These are phyloP conservation scores for Trametes polyzona DNA, from an alignment of 1,284 basidiomycete species.

Conservation along the genomic window DNA sequence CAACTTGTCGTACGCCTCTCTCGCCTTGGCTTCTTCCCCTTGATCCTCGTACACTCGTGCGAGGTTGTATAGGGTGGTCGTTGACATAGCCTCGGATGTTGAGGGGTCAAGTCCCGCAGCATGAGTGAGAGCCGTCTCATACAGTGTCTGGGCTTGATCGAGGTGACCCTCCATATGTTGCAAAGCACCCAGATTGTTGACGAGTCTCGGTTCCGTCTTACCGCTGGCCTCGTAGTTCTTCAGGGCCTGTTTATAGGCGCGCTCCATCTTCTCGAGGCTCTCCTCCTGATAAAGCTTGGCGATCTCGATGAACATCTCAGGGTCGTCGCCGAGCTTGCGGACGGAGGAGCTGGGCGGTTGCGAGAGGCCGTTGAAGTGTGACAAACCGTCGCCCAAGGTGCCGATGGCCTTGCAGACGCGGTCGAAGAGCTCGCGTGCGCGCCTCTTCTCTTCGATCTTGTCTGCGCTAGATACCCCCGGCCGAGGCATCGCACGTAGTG, in stretches of 20 bases:
- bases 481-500: slow-evolving; percentile 79
- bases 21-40: slow-evolving; percentile 72
- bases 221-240: slow-evolving; percentile 57
- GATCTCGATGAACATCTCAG: slow-evolving; percentile 86
- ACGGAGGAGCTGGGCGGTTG: slow-evolving; percentile 42
- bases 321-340: slow-evolving; percentile 70
- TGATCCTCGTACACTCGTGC: slow-evolving; percentile 87
- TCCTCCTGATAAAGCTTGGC: slow-evolving; percentile 87
- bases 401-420: slow-evolving; percentile 72
- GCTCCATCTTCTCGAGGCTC: slow-evolving; percentile 71
- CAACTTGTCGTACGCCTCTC: slow-evolving; percentile 85
- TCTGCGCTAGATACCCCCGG: slow-evolving; percentile 80
- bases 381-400: slow-evolving; percentile 49
- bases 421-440: slow-evolving; percentile 83
- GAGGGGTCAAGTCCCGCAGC: slow-evolving; percentile 53
- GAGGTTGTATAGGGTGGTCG: slow-evolving; percentile 87
- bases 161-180: slow-evolving; percentile 74
- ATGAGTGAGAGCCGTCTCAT: slow-evolving; percentile 70
- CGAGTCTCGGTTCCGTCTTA: slow-evolving; percentile 63
- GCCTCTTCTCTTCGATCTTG: slow-evolving; percentile 67
- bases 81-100: slow-evolving; percentile 70
- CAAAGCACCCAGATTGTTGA: slow-evolving; percentile 85
- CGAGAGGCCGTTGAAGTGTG: slow-evolving; percentile 38
- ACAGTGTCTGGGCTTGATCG: slow-evolving; percentile 58
- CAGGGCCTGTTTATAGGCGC: slow-evolving; percentile 75